These are phyloP conservation scores for Brasenia schreberi DNA, from an alignment of 164 flowering plant genomes.

Conservation along the genomic window DNA sequence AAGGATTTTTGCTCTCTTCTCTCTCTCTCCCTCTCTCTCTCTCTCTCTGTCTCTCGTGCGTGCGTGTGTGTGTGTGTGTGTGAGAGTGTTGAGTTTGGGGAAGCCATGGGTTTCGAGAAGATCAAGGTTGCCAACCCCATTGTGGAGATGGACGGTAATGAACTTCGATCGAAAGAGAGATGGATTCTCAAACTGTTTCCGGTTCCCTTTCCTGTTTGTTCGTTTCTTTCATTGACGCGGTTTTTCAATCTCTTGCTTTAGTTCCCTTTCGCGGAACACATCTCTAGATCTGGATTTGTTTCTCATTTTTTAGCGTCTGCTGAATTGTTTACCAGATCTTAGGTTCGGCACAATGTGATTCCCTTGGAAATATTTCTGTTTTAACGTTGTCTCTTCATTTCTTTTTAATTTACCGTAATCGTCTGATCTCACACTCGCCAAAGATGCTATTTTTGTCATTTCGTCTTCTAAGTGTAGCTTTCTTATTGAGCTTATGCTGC, in stretches of 20 bases:
- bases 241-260: background rate
- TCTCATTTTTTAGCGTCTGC: background rate
- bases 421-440: too few species aligned
- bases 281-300: constrained; percentile 4
- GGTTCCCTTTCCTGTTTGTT: background rate
- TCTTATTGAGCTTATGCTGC: too few species aligned
- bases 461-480: too few species aligned
- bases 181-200: background rate
- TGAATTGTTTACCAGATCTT: background rate
- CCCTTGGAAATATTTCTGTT: background rate
- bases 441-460: too few species aligned
- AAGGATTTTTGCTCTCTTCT: too few species aligned
- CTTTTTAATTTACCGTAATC: too few species aligned
- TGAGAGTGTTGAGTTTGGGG: background rate
- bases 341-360: background rate
- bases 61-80: too few species aligned
- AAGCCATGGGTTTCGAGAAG: constrained; percentile 63
- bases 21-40: too few species aligned
- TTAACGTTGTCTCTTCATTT: background rate
- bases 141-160: constrained; percentile 91
- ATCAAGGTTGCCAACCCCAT: constrained; percentile 93
- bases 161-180: too few species aligned
- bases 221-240: background rate
- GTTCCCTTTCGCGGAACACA: background rate
- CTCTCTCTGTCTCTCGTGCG: too few species aligned